Evolutionary conservation across 495 filamentous ascomycete genomes (phyloP).

Genomic region (Cercophora sp.): DNA sequence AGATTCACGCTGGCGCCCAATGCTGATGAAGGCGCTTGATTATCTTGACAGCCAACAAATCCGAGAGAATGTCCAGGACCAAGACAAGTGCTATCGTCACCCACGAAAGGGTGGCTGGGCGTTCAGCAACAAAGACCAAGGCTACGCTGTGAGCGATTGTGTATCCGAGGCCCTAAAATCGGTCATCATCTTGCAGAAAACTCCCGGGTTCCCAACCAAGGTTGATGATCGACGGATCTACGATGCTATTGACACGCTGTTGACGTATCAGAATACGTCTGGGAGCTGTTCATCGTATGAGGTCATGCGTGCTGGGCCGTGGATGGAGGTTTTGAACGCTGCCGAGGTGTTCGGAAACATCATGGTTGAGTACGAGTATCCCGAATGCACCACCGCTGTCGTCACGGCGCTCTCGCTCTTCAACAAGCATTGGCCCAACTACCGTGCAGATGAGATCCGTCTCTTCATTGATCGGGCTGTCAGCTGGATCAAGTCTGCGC

Average conservation of each 20-base stretch:
- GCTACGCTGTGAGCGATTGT: conserved; percentile 93
- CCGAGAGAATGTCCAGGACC: conserved; percentile 73
- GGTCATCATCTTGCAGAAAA: conserved; percentile 77
- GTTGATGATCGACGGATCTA: conserved; percentile 72
- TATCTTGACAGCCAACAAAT: conserved; percentile 93
- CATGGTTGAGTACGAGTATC: conserved; percentile 98
- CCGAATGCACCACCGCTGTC: conserved; percentile 93
- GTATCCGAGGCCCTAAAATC: conserved; percentile 87
- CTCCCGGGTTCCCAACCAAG: conserved; percentile 69
- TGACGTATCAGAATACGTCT: conserved; percentile 86
- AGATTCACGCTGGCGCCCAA: conserved; percentile 72
- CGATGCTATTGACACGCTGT: conserved; percentile 82
- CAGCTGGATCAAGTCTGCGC: conserved; percentile 72
- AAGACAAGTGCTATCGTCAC: conserved; percentile 83
- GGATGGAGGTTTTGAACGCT: conserved; percentile 82
- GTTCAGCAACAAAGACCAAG: conserved; percentile 86
- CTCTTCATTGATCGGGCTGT: conserved; percentile 66
- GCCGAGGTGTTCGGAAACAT: conserved; percentile 96
- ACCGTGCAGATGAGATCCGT: conserved; percentile 72
- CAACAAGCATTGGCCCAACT: conserved; percentile 72
- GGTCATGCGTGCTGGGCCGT: conserved; percentile 67
- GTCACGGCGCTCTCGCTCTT: conserved; percentile 88
- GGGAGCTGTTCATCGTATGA: conserved; percentile 94
- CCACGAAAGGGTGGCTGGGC: conserved; percentile 91
- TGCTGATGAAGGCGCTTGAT: conserved; percentile 77